Conservation (phyloP, 208 protist species). For the Trypanosoma congolense region DNA sequence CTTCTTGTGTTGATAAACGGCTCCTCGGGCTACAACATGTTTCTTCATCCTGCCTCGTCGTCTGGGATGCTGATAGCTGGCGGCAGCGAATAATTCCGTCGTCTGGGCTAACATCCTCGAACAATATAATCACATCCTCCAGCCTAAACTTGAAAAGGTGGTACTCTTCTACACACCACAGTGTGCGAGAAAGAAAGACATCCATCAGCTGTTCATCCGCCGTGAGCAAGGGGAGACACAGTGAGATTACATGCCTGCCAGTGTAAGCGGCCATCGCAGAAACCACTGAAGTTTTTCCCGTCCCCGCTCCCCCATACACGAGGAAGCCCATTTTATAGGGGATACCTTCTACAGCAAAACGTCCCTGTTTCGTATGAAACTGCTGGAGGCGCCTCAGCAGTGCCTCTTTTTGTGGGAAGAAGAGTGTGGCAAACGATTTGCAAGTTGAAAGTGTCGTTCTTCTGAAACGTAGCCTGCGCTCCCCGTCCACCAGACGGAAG, state of each 20-base stretch:
- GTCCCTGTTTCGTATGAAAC: constrained; percentile 65
- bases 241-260: constrained; percentile 78
- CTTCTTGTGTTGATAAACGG: constrained; percentile 3
- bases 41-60: neutral
- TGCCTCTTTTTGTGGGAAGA: constrained; percentile 68
- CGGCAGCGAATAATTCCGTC: constrained; percentile 47
- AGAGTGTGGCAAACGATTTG: constrained; percentile 81
- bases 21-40: neutral
- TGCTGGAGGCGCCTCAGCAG: constrained; percentile 69
- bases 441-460: constrained; percentile 27
- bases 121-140: constrained; percentile 78
- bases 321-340: constrained; percentile 95
- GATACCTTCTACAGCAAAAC: constrained; percentile 84
- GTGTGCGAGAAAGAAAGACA: constrained; percentile 63
- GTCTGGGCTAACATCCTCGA: constrained; percentile 76
- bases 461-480: constrained; percentile 35
- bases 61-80: neutral
- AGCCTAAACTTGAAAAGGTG: constrained; percentile 43
- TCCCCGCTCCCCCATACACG: constrained; percentile 96
- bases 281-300: constrained; percentile 97
- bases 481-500: constrained; percentile 33
- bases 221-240: constrained; percentile 58
- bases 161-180: constrained; percentile 38
- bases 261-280: constrained; percentile 99
- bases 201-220: constrained; percentile 89